A percentile compares a stretch with the other conserved stretches of the same genome.
phyloP scores from a whole-genome alignment of 768 basidiomycete genomes.

The Lentinus brumalis region DNA sequence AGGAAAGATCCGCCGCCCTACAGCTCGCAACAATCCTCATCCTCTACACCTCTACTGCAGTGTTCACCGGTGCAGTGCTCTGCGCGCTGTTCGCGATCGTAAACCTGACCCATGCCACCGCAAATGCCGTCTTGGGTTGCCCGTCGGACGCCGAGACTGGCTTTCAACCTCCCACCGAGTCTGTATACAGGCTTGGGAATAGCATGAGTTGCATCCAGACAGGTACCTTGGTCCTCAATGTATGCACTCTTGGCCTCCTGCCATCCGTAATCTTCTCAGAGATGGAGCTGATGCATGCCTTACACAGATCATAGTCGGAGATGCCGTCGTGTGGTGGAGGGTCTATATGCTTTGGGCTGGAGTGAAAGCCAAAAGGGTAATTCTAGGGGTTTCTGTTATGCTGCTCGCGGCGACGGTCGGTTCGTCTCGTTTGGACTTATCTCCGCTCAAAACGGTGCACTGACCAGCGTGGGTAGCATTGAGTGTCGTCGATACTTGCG shows the following conservation, averaged over 20 bases:
- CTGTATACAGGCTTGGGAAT: no score
- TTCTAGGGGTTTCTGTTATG: no score
- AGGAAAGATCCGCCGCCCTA: not conserved
- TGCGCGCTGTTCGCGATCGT: not conserved
- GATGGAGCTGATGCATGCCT: not conserved
- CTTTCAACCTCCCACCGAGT: not conserved
- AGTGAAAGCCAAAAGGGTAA: not conserved
- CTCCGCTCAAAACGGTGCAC: not conserved
- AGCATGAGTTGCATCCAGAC: not conserved
- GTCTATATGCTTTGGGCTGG: not conserved
- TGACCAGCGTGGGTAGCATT: not conserved
- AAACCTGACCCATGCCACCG: not conserved
- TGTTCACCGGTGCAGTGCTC: not conserved
- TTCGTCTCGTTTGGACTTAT: not conserved
- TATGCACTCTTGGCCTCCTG: not conserved
- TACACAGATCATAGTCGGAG: not conserved
- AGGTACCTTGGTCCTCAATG: not conserved
- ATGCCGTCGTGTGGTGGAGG: not conserved
- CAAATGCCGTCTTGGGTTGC: no score
- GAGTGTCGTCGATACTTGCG: not conserved
- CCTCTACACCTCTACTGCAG: not conserved
- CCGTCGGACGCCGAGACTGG: no score
- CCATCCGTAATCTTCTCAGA: no score
- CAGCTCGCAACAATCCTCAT: not conserved
- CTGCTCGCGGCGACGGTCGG: not conserved